Evolutionary conservation across 164 flowering plant genomes (phyloP).

Genomic region (Annona cherimola): DNA sequence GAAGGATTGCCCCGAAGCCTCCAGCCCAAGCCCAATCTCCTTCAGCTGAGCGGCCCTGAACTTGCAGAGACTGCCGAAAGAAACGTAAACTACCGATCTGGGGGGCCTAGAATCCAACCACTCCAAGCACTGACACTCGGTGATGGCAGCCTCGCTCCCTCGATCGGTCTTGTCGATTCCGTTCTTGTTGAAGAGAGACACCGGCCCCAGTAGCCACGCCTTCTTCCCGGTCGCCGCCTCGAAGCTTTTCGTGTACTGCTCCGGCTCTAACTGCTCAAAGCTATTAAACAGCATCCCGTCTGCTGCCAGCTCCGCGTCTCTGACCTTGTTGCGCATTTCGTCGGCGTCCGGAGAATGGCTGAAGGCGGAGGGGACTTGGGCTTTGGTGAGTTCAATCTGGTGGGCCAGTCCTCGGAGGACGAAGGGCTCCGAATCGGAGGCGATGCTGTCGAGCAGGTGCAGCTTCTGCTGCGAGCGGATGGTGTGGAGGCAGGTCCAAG

Average conservation of each 20-base stretch:
- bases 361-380: slow-evolving; percentile 19
- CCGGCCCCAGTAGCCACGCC: slow-evolving; percentile 50
- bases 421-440: slow-evolving; percentile 20
- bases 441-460: slow-evolving; percentile 8
- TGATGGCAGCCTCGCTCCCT: slow-evolving; percentile 28
- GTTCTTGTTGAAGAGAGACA: slow-evolving; percentile 33
- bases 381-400: slow-evolving; percentile 23
- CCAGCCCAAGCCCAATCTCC: slow-evolving; percentile 48
- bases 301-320: slow-evolving; percentile 22
- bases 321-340: slow-evolving; percentile 2
- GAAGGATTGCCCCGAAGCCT: slow-evolving; percentile 42
- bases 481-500: slow-evolving; percentile 16
- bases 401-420: slow-evolving; percentile 34
- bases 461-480: slow-evolving; percentile 6
- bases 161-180: slow-evolving; percentile 30
- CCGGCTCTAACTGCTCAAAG: slow-evolving; percentile 38
- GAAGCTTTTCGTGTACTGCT: slow-evolving; percentile 20
- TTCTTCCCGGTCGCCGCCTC: slow-evolving; percentile 20
- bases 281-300: slow-evolving; percentile 39
- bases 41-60: slow-evolving; percentile 24
- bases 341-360: background rate
- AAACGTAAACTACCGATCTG: slow-evolving; percentile 44
- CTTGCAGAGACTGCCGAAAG: slow-evolving; percentile 41
- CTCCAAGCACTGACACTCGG: slow-evolving; percentile 23
- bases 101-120: slow-evolving; percentile 40